Evolutionary conservation across 768 basidiomycete species (phyloP).

Genomic region (Tricholoma flavovirens): DNA sequence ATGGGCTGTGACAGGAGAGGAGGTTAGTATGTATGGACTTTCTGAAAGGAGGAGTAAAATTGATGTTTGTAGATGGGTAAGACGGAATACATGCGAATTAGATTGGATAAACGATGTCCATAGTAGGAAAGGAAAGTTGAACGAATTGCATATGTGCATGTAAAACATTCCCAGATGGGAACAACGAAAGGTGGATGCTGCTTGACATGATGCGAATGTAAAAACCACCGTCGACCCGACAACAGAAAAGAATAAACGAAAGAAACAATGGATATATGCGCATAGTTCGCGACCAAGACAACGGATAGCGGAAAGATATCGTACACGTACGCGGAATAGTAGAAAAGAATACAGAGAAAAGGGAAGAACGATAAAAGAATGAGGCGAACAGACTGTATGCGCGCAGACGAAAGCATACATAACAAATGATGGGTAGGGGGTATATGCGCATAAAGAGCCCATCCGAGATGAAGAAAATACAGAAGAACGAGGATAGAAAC

Average conservation of each 20-base stretch:
- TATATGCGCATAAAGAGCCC: not conserved
- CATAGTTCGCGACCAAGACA: too few relatives aligned
- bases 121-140: too few relatives aligned
- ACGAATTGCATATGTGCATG: too few relatives aligned
- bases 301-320: too few relatives aligned
- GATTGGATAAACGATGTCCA: too few relatives aligned
- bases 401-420: not conserved
- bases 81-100: conserved; percentile 5
- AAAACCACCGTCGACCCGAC: not conserved
- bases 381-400: not conserved
- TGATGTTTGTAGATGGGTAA: conserved; percentile 8
- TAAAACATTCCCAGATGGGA: too few relatives aligned
- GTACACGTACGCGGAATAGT: too few relatives aligned
- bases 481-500: not conserved
- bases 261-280: not conserved
- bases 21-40: conserved; percentile 11
- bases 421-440: too few relatives aligned
- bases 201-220: not conserved
- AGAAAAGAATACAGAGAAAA: not conserved
- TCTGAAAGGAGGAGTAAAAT: not conserved
- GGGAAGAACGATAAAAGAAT: not conserved
- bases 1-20: conserved; percentile 52
- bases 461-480: not conserved
- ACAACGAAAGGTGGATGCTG: too few relatives aligned
- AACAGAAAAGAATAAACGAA: not conserved